Evolutionary conservation across 2,329 filamentous ascomycete genomes (phyloP).

Genomic region (Rutstroemia sp.): DNA sequence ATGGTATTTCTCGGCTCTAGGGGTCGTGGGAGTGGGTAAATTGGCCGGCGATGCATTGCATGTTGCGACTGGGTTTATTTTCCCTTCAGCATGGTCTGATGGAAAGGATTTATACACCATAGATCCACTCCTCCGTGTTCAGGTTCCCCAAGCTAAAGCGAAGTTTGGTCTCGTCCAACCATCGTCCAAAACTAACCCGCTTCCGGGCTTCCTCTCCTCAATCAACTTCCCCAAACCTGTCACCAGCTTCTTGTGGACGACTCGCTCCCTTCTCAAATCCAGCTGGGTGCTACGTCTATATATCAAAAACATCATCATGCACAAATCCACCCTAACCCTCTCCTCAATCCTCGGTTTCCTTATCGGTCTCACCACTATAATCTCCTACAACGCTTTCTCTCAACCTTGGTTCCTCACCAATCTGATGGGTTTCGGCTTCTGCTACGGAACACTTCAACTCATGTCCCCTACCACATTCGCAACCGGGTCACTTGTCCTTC

Average conservation of each 20-base stretch:
- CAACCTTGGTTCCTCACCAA: slow-evolving; percentile 57
- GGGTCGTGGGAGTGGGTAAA: slow-evolving; percentile 67
- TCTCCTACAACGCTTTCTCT: slow-evolving; percentile 24
- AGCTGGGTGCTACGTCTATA: slow-evolving; percentile 39
- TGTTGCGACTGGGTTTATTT: slow-evolving; percentile 58
- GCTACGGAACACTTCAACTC: slow-evolving; percentile 72
- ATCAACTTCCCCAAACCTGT: slow-evolving; percentile 23
- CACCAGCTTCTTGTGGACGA: slow-evolving; percentile 38
- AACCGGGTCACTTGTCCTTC: slow-evolving; percentile 71
- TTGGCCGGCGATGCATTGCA: slow-evolving; percentile 67
- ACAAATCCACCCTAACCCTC: slow-evolving; percentile 18
- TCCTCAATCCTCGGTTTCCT: slow-evolving; percentile 25
- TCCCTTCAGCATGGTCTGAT: slow-evolving; percentile 61
- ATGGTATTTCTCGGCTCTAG: slow-evolving; percentile 75
- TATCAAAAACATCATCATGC: slow-evolving; percentile 19
- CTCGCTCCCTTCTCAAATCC: slow-evolving; percentile 42
- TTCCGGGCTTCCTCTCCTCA: slow-evolving; percentile 34
- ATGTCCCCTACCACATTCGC: slow-evolving; percentile 85
- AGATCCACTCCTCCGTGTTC: slow-evolving; percentile 27
- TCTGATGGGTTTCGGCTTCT: slow-evolving; percentile 78
- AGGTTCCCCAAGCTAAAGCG: slow-evolving; percentile 13
- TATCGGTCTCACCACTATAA: slow-evolving; percentile 22
- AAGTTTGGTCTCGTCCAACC: neutral
- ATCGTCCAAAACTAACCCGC: slow-evolving; percentile 31
- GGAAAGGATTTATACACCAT: slow-evolving; percentile 44